Base-by-base conservation (phyloP, 306 rosid genomes). In the Psophocarpus tetragonolobus region DNA sequence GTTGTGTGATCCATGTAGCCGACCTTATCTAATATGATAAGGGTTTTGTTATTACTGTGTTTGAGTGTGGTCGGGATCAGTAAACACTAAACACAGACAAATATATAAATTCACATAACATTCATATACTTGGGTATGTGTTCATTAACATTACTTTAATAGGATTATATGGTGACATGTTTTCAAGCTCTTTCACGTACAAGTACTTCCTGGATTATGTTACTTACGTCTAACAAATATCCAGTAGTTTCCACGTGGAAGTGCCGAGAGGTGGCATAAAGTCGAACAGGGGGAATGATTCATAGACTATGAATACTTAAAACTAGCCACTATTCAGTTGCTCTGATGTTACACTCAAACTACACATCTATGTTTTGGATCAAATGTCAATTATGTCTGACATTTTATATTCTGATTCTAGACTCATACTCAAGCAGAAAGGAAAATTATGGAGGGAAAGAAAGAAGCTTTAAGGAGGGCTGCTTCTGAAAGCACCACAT, bases 381-480 rank as follows among this genome's bases (percentile, higher is more conserved):
- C 63, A 18, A 56, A 15, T 56, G 24, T 44, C 64, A 42, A 32
- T 48, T 60, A 51, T 76, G 69, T 8, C 11, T 66, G 78, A 81
- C 54, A 47, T 84, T 72, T 47, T 48, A 7, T 75, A 44, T 75
- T 23, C 65, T 84, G 68, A 51, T 81, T 79, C 17, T 71, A 91
- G 97, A 91, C 97, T 38, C 92, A 87, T 62, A 89, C 90, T 75
- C 97, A 89, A 87, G 97, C 91, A 5, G 91, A 91, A 84, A 78
- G 85, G 76, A 91, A 89, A 80, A 83, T 89, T 41, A 75, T 73
- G 88, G 94, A 87, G 77, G 87, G 69, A 83, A 82, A 87, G 86
- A 91, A 87, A 83, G 81, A 80, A 64, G 83, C 86, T 47, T 66
- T 91, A 32, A 41, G 83, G 81, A 86, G 32, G 78, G 87, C 77